Base-by-base conservation (phyloP, 2,329 filamentous ascomycete species). In the Fusarium sp. region DNA sequence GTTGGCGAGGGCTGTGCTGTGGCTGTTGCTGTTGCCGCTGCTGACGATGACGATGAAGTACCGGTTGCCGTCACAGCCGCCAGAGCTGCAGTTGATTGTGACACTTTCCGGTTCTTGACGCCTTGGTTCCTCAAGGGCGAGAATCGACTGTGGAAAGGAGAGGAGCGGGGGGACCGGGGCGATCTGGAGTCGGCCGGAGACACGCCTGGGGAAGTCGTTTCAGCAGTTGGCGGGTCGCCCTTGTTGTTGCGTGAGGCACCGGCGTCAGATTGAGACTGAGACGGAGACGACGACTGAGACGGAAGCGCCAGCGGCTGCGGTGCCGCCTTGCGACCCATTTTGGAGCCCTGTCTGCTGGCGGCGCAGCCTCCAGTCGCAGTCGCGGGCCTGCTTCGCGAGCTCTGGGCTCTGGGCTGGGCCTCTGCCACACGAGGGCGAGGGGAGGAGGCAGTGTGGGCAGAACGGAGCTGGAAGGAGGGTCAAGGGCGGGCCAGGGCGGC, bases 281-380 rank as follows among this genome's bases (percentile, higher is more conserved):
- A 31, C 64, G 67, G 69, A 69, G 59, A 62, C 59, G 65, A 69
- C 57, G 60, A 74, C 69, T 74, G 72, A 74, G 71, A 74, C 69
- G 72, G 56, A 67, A 90, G 84, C 80, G 85, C 82, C 82, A 90
- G 85, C 82, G 88, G 88, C 84, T 89, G 86, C 75, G 88, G 88
- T 82, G 85, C 87, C 79, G 86, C 83, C 82, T 89, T 90, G 81
- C 88, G 88, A 83, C 85, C 87, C 88, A 90, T 90, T 71, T 66
- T 69, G 56, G 66, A 73, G 74, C 76, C 73, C 74, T 77, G 72
- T 69, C 71, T 75, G 71, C 66, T 77, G 71, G 75, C 69, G 72
- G 69, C 72, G 66, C 71, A 74, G 71, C 74, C 69, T 27, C 46
- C 46, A 51, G 46, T 74, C 65, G 69, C 62, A 70, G 68, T 74